These are phyloP conservation scores for Diaporthe helianthi DNA, from an alignment of 2,329 filamentous ascomycete species.

Conservation along the genomic window DNA sequence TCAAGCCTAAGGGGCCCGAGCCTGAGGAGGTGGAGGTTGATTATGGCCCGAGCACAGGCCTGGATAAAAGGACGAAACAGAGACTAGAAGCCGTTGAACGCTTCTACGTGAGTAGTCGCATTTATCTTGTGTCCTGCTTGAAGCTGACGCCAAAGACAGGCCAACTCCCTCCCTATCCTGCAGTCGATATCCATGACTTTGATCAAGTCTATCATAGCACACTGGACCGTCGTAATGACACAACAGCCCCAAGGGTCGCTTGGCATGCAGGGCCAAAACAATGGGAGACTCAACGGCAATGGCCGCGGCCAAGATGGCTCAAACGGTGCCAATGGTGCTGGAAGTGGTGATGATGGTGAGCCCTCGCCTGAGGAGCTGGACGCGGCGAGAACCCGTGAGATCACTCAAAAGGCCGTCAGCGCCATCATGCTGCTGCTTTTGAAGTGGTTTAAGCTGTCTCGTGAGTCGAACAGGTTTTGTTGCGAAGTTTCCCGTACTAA, in stretches of 20 bases:
- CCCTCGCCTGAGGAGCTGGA: constrained; percentile 79
- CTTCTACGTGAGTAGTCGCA: constrained; percentile 75
- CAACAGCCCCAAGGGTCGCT: constrained; percentile 52
- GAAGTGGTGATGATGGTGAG: constrained; percentile 51
- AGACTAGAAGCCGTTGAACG: constrained; percentile 77
- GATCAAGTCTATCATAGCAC: constrained; percentile 84
- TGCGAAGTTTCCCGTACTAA: constrained; percentile 14
- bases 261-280: constrained; percentile 22
- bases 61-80: constrained; percentile 64
- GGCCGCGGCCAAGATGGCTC: constrained; percentile 46
- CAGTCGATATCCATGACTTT: constrained; percentile 94
- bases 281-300: constrained; percentile 28
- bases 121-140: not conserved
- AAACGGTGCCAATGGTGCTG: constrained; percentile 40
- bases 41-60: constrained; percentile 57
- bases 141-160: constrained; percentile 55
- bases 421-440: constrained; percentile 84
- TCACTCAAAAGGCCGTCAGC: constrained; percentile 90
- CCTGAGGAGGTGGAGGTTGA: constrained; percentile 52
- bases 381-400: constrained; percentile 80
- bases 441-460: constrained; percentile 96
- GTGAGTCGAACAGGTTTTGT: constrained; percentile 59
- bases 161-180: constrained; percentile 79
- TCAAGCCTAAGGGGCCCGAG: constrained; percentile 48
- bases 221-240: constrained; percentile 83